These are phyloP conservation scores for Mollisia scopiformis DNA, from an alignment of 2,329 filamentous ascomycete genomes.

Conservation along the genomic window DNA sequence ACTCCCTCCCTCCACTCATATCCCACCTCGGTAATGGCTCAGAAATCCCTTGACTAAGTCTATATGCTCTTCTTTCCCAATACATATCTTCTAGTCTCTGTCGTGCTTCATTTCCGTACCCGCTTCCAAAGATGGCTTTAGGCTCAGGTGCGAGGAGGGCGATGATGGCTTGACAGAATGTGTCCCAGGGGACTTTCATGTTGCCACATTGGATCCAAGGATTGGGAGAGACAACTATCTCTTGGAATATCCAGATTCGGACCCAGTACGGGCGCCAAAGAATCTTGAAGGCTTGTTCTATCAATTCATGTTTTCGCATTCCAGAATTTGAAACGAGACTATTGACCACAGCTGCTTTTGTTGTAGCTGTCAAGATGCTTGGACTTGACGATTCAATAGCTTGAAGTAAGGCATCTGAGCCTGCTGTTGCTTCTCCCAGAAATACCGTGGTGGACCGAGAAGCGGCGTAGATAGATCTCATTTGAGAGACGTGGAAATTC, in stretches of 20 bases:
- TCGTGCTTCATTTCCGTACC: conserved; percentile 4
- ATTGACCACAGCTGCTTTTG: conserved; percentile 5
- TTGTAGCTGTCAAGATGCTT: not conserved
- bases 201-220: conserved; percentile 12
- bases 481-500: conserved; percentile 4
- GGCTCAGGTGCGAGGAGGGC: not conserved
- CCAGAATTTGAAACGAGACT: not conserved
- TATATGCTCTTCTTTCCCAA: conserved; percentile 5
- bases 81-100: conserved; percentile 7
- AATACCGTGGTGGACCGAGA: conserved; percentile 14
- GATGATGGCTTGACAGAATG: conserved; percentile 4
- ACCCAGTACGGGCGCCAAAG: conserved; percentile 8
- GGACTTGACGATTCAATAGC: not conserved
- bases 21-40: not conserved
- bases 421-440: conserved; percentile 9
- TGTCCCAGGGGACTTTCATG: conserved; percentile 6
- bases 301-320: not conserved
- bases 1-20: conserved; percentile 2
- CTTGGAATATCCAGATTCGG: conserved; percentile 15
- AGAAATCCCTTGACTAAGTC: not conserved
- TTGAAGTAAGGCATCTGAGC: conserved; percentile 3
- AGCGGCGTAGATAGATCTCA: conserved; percentile 13
- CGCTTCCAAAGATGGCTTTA: not conserved
- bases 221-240: conserved; percentile 9
- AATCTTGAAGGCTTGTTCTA: conserved; percentile 7